Evolutionary conservation across 208 protist species (phyloP).

Genomic region (Giardia duodenalis): DNA sequence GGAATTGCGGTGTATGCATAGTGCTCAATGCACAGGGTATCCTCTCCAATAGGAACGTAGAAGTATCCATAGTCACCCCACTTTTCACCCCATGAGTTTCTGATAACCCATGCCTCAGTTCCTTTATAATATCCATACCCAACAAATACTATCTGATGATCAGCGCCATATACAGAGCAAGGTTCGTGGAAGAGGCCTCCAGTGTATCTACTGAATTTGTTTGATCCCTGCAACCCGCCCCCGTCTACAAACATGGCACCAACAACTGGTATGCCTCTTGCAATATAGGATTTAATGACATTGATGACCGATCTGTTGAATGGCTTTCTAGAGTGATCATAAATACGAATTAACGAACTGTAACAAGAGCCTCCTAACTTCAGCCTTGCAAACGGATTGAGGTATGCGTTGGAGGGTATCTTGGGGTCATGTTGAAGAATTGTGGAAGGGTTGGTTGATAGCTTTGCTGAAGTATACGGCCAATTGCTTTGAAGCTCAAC

Average conservation of each 20-base stretch:
- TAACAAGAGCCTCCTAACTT: not conserved
- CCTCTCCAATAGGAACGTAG: not conserved
- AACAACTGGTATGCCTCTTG: conserved; percentile 14
- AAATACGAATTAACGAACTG: not conserved
- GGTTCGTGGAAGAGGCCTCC: not conserved
- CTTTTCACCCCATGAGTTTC: conserved; percentile 12
- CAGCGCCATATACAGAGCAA: not conserved
- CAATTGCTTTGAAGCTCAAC: not conserved
- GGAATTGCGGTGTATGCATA: conserved; percentile 19
- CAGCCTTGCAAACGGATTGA: not conserved
- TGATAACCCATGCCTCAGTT: not conserved
- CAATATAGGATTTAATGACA: not conserved
- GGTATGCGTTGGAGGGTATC: not conserved
- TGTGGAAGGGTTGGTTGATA: not conserved
- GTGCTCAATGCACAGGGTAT: not conserved
- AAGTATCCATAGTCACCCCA: not conserved
- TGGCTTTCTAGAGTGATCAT: not conserved
- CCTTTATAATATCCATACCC: conserved; percentile 17
- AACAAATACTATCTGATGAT: conserved; percentile 22
- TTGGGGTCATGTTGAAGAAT: not conserved
- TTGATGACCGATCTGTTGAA: not conserved
- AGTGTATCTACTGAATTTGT: not conserved
- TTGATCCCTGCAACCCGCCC: not conserved
- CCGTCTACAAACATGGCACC: not conserved
- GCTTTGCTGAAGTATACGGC: not conserved